A percentile compares a stretch with the other conserved stretches of the same genome.
Conservation (phyloP, 2,329 filamentous ascomycete species). For the Exophiala lecanii-corni region DNA sequence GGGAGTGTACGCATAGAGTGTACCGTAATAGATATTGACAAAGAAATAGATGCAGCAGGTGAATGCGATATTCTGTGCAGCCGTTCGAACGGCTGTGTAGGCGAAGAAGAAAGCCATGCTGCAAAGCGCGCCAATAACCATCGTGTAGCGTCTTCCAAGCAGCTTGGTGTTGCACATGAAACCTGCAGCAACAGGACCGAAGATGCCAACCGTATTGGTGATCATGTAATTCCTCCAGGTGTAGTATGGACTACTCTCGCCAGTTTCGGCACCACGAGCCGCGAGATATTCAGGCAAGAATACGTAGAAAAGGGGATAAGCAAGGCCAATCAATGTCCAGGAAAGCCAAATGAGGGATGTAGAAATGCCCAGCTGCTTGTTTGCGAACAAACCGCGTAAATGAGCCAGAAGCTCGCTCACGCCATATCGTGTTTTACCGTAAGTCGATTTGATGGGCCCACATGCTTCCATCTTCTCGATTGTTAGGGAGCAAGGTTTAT, state of each 20-base stretch:
- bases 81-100: constrained; percentile 63
- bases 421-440: constrained; percentile 33
- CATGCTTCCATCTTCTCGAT: constrained; percentile 46
- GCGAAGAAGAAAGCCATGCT: constrained; percentile 68
- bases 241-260: constrained; percentile 66
- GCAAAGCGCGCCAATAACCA: constrained; percentile 58
- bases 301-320: constrained; percentile 72
- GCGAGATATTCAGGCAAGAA: constrained; percentile 51
- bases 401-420: constrained; percentile 40
- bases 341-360: constrained; percentile 60
- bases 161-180: constrained; percentile 63
- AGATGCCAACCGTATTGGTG: constrained; percentile 66
- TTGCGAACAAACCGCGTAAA: constrained; percentile 64
- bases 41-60: constrained; percentile 65
- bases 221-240: constrained; percentile 79
- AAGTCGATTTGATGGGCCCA: constrained; percentile 31
- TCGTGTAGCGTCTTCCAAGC: constrained; percentile 68
- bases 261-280: constrained; percentile 62
- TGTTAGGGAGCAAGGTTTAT: constrained; percentile 49
- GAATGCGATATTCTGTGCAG: constrained; percentile 62
- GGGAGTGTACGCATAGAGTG: constrained; percentile 72
- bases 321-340: constrained; percentile 62
- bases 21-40: constrained; percentile 64
- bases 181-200: constrained; percentile 67
- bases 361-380: constrained; percentile 51